Conservation (phyloP, 2,329 filamentous ascomycete genomes). For the Arthrobotrys pseudoclavata region DNA sequence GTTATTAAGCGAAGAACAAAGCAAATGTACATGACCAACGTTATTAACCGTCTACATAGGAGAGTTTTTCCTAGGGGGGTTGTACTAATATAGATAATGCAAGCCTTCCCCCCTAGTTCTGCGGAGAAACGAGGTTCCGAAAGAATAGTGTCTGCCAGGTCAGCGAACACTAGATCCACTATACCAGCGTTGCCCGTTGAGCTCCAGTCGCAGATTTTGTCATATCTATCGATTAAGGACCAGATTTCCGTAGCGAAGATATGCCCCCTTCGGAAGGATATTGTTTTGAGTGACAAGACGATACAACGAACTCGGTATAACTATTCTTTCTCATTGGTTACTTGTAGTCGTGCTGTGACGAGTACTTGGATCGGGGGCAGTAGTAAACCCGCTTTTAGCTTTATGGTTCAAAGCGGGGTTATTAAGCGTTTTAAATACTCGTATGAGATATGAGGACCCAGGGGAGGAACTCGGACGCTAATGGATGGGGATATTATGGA, state of each 20-base stretch:
- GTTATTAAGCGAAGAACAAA: constrained; percentile 21
- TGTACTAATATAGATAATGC: neutral
- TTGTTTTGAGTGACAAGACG: neutral
- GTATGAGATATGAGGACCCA: neutral
- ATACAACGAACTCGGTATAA: constrained; percentile 12
- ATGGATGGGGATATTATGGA: constrained; percentile 4
- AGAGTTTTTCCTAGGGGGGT: neutral
- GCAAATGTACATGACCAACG: neutral
- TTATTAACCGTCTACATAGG: neutral
- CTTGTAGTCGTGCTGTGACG: neutral
- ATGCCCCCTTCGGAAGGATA: constrained; percentile 16
- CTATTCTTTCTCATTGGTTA: neutral
- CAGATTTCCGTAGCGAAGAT: constrained; percentile 20
- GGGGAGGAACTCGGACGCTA: neutral
- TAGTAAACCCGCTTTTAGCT: constrained; percentile 7
- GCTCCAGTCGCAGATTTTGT: constrained; percentile 21
- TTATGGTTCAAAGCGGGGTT: constrained; percentile 20
- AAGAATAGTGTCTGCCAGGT: neutral
- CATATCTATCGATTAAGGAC: constrained; percentile 12
- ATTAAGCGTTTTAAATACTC: neutral
- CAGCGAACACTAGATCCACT: neutral
- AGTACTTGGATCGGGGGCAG: neutral
- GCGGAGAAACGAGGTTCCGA: constrained; percentile 9
- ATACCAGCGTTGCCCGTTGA: constrained; percentile 17
- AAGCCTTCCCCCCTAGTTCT: neutral